phyloP scores from a whole-genome alignment of 352 stramenopile genomes.

The Phytopythium mirpurense region DNA sequence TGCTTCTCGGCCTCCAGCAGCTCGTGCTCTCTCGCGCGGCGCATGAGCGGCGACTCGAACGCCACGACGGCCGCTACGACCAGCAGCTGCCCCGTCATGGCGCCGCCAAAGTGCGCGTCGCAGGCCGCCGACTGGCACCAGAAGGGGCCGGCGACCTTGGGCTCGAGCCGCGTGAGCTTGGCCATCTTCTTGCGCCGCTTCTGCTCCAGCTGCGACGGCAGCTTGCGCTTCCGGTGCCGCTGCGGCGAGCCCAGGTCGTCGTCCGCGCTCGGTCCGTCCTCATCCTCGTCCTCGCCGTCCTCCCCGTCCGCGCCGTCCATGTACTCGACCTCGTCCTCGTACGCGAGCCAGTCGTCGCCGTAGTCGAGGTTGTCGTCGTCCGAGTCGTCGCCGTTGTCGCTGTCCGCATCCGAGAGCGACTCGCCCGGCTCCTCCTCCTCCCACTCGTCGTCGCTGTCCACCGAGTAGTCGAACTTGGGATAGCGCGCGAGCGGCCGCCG shows the following conservation, averaged over 20 bases:
- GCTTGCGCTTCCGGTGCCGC: conserved; percentile 33
- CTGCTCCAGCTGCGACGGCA: conserved; percentile 42
- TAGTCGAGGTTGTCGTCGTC: conserved; percentile 83
- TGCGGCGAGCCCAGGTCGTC: conserved; percentile 19
- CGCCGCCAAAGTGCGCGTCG: conserved; percentile 13
- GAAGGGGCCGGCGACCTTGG: conserved; percentile 56
- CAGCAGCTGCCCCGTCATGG: conserved; percentile 22
- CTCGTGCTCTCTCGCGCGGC: conserved; percentile 38
- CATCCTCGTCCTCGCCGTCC: conserved; percentile 10
- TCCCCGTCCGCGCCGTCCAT: conserved; percentile 36
- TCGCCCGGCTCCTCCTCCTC: conserved; percentile 86
- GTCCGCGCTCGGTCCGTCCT: conserved; percentile 15
- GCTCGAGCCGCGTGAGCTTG: conserved; percentile 65
- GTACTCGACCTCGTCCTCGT: conserved; percentile 87
- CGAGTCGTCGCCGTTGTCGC: conserved; percentile 61
- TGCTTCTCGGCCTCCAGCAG: conserved; percentile 24
- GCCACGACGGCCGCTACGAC: conserved; percentile 12
- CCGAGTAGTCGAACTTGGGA: conserved; percentile 61
- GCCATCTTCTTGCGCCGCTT: conserved; percentile 52
- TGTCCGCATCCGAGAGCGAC: conserved; percentile 70
- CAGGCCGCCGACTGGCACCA: conserved; percentile 11
- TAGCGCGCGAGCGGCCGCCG: conserved; percentile 61
- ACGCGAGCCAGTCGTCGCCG: conserved; percentile 79
- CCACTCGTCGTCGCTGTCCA: conserved; percentile 88
- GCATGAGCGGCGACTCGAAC: conserved; percentile 48